phyloP scores from a whole-genome alignment of 495 filamentous ascomycete species.

The Beverwykella pulmonaria region DNA sequence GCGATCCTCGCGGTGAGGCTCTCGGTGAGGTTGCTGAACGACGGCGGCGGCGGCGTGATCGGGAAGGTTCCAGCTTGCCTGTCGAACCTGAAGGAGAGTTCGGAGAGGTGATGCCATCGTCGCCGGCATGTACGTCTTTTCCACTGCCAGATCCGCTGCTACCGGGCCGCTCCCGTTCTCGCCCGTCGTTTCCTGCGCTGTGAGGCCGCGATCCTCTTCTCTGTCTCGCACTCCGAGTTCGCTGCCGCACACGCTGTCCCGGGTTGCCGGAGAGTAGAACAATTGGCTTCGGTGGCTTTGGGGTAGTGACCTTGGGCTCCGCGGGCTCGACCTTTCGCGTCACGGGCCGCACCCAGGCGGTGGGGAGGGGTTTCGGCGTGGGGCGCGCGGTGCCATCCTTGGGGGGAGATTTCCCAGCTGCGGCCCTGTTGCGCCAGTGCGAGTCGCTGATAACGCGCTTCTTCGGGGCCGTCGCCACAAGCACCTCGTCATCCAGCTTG shows the following conservation, averaged over 20 bases:
- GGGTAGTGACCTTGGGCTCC: conserved; percentile 24
- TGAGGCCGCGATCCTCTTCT: conserved; percentile 30
- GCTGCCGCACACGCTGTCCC: conserved; percentile 16
- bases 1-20: conserved; percentile 21
- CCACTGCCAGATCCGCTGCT: conserved; percentile 35
- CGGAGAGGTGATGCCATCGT: conserved; percentile 13
- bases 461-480: conserved; percentile 45
- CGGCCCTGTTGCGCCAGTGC: conserved; percentile 45
- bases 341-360: conserved; percentile 36
- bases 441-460: conserved; percentile 52
- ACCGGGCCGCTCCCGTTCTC: conserved; percentile 28
- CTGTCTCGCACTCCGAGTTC: conserved; percentile 14
- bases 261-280: conserved; percentile 15
- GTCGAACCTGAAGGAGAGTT: conserved; percentile 7
- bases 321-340: conserved; percentile 6
- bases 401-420: conserved; percentile 25
- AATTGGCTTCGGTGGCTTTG: conserved; percentile 14
- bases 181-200: conserved; percentile 28
- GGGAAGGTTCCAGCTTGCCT: conserved; percentile 16
- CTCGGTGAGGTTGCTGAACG: not conserved
- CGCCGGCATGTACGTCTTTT: conserved; percentile 12
- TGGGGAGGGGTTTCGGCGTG: conserved; percentile 33
- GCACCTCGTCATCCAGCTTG: conserved; percentile 42
- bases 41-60: conserved; percentile 21
- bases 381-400: conserved; percentile 20